Base-by-base conservation (phyloP, 2,329 filamentous ascomycete genomes). In the Fusarium continuum region DNA sequence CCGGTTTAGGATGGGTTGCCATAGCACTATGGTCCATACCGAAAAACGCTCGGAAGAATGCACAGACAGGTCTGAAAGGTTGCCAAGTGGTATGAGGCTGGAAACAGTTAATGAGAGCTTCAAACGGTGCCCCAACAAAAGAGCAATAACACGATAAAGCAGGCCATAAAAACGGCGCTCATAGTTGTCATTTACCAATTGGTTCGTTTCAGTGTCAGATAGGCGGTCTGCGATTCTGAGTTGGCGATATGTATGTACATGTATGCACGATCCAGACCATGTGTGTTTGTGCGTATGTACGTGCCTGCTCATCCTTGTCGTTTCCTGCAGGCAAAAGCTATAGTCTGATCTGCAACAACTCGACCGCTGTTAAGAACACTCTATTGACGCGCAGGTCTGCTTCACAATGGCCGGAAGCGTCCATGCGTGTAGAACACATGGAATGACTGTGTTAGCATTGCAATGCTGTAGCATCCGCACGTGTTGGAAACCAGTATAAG, bases 141-240 rank as follows among this genome's bases (percentile, higher is more conserved):
- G 22, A 16, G 28, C 19, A 36, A 60, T 57, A 64, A 45, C 59
- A 32, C 32, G 35, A 65, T 31, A 43, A 39, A 65, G 41, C 38
- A 63, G 56, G 40, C 25, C 54, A 49, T 50, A 11, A 29, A 40
- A 49, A 25, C 34, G 35, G 31, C 38, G 32, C 25, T 53, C 8
- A 28, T 43, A 47, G 38, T 50, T 66, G 55, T 57, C 64, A 57
- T 34, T 35, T 38, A 48, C n/a, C 44, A 53, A 67, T 64, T 66
- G 64, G 64, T 13, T 34, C 32, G 38, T 53, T 61, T 55, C 32
- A 23, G 31, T 48, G 36, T 35, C 47, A 55, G 57, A 70, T 41
- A 67, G 55, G 68, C 68, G 68, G 68, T 70, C 68, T 70, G 64
- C 56, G 60, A 50, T 70, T 55, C 50, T 70, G 68, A 70, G 68